phyloP scores from a whole-genome alignment of 2,329 filamentous ascomycete genomes.

The Fusarium sp. region DNA sequence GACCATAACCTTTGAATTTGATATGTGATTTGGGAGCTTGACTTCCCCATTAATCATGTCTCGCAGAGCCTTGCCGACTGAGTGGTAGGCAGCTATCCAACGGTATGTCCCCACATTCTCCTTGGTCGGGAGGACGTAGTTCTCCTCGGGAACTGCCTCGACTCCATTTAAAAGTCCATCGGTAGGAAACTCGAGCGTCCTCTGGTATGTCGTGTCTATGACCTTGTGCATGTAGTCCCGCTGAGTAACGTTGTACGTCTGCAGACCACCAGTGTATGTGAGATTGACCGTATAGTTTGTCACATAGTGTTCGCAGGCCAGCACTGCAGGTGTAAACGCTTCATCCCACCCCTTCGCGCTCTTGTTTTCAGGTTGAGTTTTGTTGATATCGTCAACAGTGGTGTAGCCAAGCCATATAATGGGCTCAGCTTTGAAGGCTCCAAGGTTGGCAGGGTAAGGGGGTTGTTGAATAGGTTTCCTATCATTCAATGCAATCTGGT shows the following conservation, averaged over 20 bases:
- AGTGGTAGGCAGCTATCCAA: conserved; percentile 29
- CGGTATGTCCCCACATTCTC: conserved; percentile 13
- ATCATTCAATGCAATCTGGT: conserved; percentile 11
- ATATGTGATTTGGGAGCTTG: conserved; percentile 13
- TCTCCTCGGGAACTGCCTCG: conserved; percentile 16
- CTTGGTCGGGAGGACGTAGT: conserved; percentile 25
- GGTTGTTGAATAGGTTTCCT: background rate
- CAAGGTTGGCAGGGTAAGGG: conserved; percentile 25
- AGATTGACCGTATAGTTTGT: conserved; percentile 33
- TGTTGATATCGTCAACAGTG: conserved; percentile 5
- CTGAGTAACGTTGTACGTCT: conserved; percentile 21
- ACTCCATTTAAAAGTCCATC: conserved; percentile 33
- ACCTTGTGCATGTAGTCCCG: conserved; percentile 34
- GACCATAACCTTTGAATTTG: too few species aligned
- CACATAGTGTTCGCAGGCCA: conserved; percentile 41
- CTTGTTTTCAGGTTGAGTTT: background rate
- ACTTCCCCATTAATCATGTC: conserved; percentile 24
- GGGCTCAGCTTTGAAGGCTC: conserved; percentile 31
- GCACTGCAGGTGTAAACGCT: conserved; percentile 23
- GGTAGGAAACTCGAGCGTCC: background rate
- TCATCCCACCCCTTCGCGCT: conserved; percentile 15
- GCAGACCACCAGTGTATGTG: conserved; percentile 28
- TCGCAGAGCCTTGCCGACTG: conserved; percentile 21
- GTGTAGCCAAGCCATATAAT: conserved; percentile 39
- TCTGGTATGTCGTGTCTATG: conserved; percentile 28